These are phyloP conservation scores for Aspergillus fischeri DNA, from an alignment of 2,329 filamentous ascomycete species.

Conservation along the genomic window DNA sequence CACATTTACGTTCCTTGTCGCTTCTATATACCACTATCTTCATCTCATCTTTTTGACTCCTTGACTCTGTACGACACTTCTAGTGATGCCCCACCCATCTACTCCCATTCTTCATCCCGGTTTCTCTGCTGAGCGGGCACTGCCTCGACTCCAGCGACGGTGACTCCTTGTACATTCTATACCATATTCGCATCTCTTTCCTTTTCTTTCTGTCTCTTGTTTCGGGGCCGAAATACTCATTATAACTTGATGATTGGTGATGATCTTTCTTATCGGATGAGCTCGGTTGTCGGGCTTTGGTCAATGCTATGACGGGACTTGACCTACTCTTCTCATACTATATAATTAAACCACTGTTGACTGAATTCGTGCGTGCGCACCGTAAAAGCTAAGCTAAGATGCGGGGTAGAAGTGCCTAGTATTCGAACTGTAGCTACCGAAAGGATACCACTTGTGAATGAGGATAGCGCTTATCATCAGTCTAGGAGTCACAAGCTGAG, in stretches of 20 bases:
- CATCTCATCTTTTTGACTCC: not conserved
- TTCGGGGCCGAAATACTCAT: not conserved
- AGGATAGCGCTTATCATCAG: not conserved
- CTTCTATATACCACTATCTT: not conserved
- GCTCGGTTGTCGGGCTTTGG: not conserved
- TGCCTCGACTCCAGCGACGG: not conserved
- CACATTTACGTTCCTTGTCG: constrained; percentile 1
- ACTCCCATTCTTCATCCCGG: not conserved
- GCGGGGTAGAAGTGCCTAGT: too few relatives aligned
- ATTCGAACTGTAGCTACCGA: too few relatives aligned
- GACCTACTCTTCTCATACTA: not conserved
- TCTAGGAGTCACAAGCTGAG: too few relatives aligned
- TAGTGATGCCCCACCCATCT: not conserved
- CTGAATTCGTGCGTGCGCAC: not conserved
- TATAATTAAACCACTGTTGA: not conserved
- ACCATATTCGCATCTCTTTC: not conserved
- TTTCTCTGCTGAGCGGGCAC: not conserved
- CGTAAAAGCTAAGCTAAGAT: not conserved
- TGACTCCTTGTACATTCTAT: not conserved
- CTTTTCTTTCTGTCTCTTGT: not conserved
- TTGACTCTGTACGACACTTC: not conserved
- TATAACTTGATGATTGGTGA: not conserved
- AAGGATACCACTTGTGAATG: not conserved
- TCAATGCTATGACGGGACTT: not conserved
- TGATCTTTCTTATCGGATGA: not conserved